Conservation (phyloP, 2,329 filamentous ascomycete genomes). For the Leptographium procerum region DNA sequence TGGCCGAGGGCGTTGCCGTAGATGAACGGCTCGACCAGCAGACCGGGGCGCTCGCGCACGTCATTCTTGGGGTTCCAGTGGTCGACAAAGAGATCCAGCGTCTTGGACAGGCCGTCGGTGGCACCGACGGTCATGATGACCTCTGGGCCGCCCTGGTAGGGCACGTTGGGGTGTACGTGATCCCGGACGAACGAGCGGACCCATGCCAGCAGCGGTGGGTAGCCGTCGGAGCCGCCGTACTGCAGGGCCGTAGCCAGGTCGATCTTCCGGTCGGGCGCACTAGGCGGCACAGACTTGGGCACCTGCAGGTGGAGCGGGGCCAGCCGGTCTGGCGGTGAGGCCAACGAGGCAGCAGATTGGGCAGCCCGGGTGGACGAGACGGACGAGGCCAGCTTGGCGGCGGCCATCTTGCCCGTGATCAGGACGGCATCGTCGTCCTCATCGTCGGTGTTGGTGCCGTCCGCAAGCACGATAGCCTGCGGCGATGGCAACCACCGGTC, state of each 20-base stretch:
- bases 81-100: conserved; percentile 63
- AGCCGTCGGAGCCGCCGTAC: conserved; percentile 75
- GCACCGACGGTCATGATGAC: conserved; percentile 70
- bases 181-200: conserved; percentile 67
- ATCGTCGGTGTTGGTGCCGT: conserved; percentile 21
- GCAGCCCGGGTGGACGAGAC: conserved; percentile 14
- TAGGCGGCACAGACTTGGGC: conserved; percentile 46
- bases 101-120: conserved; percentile 77
- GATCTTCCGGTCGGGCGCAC: conserved; percentile 56
- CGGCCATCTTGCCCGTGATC: conserved; percentile 21
- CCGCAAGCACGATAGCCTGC: conserved; percentile 38
- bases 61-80: conserved; percentile 62
- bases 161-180: conserved; percentile 68
- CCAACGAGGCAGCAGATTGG: conserved; percentile 11
- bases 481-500: conserved; percentile 62
- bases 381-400: conserved; percentile 9
- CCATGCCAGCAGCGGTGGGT: conserved; percentile 67
- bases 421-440: conserved; percentile 27
- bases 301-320: conserved; percentile 50
- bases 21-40: conserved; percentile 70
- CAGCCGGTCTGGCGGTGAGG: conserved; percentile 11
- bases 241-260: conserved; percentile 75
- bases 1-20: conserved; percentile 69
- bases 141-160: conserved; percentile 66
- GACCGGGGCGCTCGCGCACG: conserved; percentile 56